Evolutionary conservation across 139 green algal genomes (phyloP), one percentile per base, ranked within the genome.

Genomic region (Micractinium sp.): DNA sequence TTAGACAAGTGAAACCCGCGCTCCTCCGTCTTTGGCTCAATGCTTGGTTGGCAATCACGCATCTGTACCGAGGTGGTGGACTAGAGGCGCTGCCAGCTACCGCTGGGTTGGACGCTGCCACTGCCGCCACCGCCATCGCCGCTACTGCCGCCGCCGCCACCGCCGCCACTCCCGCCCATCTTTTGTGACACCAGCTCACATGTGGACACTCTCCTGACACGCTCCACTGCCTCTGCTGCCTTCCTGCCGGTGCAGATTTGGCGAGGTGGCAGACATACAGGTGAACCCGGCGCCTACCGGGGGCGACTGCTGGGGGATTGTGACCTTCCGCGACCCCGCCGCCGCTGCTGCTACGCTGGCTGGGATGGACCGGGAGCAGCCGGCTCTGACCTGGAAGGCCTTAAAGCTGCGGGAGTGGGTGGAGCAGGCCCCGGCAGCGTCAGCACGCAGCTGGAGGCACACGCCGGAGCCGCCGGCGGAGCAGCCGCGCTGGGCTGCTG

Each of bases 381-480:
- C 77, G 0, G 77, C 77, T 25, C 77, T 82, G 36, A 82, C 77
- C 7, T 56, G 27, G 25, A 61, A 35, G 12, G 41, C 25, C 3
- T n/a, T 86, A 0, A 73, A 86, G 35, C 25, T 74, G 25, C 31
- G 81, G 33, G 56, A 86, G 56, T 86, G 81, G 81, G 61, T 25
- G 29, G 47, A 84, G 47, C 53, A 23, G 79, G 13, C 29, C 12
- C 12, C 25, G 25, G 39, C 38, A 61, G 78, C 78, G 27, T 31
- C 79, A 84, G 29, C 79, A 41, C 4, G 27, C 47, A 69, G 41
- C 15, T 53, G 33, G 74, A 35, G 16, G 35, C 74, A 31, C 31
- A 81, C 38, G 41, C 47, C 35, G 27, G 56, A 14, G 56, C 56
- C 53, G 2, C 29, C 47, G 31, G 31, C n/a, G 27, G 35, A 81